Evolutionary conservation across 2,329 filamentous ascomycete species (phyloP).

Genomic region (Fusarium newnesense): DNA sequence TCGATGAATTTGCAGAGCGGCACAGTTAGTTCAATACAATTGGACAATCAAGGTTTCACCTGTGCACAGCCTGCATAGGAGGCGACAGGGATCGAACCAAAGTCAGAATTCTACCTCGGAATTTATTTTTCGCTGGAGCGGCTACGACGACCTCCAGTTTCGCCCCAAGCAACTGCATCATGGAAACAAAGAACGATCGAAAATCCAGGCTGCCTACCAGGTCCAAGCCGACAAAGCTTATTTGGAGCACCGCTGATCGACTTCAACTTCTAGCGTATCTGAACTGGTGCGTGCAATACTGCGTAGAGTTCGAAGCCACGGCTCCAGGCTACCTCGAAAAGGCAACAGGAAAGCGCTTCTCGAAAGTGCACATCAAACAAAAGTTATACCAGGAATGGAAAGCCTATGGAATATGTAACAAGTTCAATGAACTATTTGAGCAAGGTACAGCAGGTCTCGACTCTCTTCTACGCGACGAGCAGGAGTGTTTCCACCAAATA

Average conservation of each 20-base stretch:
- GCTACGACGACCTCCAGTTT: rapidly evolving
- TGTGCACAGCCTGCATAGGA: neutral
- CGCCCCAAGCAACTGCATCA: neutral
- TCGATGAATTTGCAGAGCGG: rapidly evolving
- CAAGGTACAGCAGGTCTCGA: rapidly evolving
- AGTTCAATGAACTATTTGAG: neutral
- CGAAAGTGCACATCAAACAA: neutral
- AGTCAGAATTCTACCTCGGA: neutral
- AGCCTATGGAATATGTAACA: rapidly evolving
- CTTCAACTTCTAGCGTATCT: neutral
- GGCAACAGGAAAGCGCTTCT: neutral
- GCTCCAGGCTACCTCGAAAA: neutral
- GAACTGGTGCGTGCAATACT: neutral
- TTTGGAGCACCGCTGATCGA: rapidly evolving
- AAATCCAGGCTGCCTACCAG: neutral
- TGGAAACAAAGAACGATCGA: neutral
- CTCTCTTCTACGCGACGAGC: too few species aligned
- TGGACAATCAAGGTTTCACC: neutral
- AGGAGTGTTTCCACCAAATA: too few species aligned
- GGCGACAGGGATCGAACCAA: neutral
- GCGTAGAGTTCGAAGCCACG: neutral
- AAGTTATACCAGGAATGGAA: neutral
- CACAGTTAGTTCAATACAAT: neutral
- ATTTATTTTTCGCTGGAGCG: neutral
- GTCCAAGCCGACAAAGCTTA: neutral